Conservation (phyloP, 1,139 yeast genomes). For the Yamadazyma sp. region DNA sequence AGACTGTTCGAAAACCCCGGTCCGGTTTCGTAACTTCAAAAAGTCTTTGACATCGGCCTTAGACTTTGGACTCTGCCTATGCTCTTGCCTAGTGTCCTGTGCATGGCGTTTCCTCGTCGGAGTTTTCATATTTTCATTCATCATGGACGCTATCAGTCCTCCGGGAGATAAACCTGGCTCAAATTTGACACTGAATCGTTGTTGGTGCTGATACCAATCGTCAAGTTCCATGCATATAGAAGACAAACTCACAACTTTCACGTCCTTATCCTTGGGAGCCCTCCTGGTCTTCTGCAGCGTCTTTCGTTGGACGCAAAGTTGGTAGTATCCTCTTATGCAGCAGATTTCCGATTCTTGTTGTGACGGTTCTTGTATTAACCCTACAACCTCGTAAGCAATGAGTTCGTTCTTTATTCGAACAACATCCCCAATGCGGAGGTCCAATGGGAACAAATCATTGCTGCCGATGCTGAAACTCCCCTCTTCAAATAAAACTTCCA, state of each 20-base stretch:
- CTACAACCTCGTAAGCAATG: slow-evolving; percentile 39
- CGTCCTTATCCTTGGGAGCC: slow-evolving; percentile 7
- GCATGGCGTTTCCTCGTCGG: slow-evolving; percentile 16
- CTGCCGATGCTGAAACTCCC: slow-evolving; percentile 30
- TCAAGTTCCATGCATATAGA: slow-evolving; percentile 36
- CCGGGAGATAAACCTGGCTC: slow-evolving; percentile 5
- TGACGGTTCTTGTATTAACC: slow-evolving; percentile 28
- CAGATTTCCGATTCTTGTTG: slow-evolving; percentile 25
- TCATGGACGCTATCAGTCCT: slow-evolving; percentile 7
- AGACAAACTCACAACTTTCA: slow-evolving; percentile 17
- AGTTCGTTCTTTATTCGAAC: slow-evolving; percentile 18
- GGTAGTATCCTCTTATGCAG: slow-evolving; percentile 62
- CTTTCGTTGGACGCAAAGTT: slow-evolving; percentile 30
- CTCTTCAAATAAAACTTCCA: slow-evolving; percentile 36
- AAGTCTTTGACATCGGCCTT: not conserved
- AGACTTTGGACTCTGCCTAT: slow-evolving; percentile 8
- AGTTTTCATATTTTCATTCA: slow-evolving; percentile 13
- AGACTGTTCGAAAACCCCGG: slow-evolving; percentile 21
- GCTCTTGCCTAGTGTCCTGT: slow-evolving; percentile 11
- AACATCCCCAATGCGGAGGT: slow-evolving; percentile 38
- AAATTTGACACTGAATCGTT: slow-evolving; percentile 16
- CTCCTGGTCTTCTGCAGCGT: slow-evolving; percentile 8
- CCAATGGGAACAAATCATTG: slow-evolving; percentile 31
- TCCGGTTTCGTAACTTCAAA: not conserved
- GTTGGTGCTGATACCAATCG: slow-evolving; percentile 46